Evolutionary conservation across 2,329 filamentous ascomycete species (phyloP), one percentile per base, ranked within the genome.

Genomic region (Aaosphaeria pasadenensis): DNA sequence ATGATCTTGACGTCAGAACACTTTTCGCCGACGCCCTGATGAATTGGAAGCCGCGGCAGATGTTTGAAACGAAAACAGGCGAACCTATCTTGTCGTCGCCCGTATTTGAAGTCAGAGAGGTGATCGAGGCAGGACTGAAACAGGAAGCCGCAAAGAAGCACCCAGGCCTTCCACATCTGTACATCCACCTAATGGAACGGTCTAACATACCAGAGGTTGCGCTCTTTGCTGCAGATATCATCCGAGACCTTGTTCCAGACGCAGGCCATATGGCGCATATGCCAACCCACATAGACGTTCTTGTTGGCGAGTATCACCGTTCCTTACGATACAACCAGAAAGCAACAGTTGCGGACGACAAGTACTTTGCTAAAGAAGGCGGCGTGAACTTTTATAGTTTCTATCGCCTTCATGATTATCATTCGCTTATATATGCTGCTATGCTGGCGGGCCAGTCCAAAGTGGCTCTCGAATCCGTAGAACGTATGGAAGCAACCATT

Each of bases 131-230:
- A 3, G 82, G 81, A 0, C 67, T 89, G 30, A 58, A 63, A 1
- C 70, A 74, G 3, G 61, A 73, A 1, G 74, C 71, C 11, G 78
- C 73, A 1, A 64, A 71, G 2, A 55, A 70, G 6, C 87, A 91
- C 57, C 83, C 86, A 0, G 87, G 86, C 0, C 66, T 89, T 0
- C 71, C 89, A 6, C 86, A 89, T 62, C 71, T 88, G 31, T 89
- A 89, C 63, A 86, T 88, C 40, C 85, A 88, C 55, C 77, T 87
- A 7, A 85, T 87, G 73, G 86, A 89, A 58, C 88, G 88, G 85
- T 88, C 85, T 0, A 66, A 72, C 0, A 74, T 70, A 0, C 85
- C 85, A 0, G 85, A 87, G 58, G 57, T 69, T 1, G 86, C 82
- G 1, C 63, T 87, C 13, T 68, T 75, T 0, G 71, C 77, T 0